Evolutionary conservation across 2,329 filamentous ascomycete genomes (phyloP).

Genomic region (Trichoderma breve): DNA sequence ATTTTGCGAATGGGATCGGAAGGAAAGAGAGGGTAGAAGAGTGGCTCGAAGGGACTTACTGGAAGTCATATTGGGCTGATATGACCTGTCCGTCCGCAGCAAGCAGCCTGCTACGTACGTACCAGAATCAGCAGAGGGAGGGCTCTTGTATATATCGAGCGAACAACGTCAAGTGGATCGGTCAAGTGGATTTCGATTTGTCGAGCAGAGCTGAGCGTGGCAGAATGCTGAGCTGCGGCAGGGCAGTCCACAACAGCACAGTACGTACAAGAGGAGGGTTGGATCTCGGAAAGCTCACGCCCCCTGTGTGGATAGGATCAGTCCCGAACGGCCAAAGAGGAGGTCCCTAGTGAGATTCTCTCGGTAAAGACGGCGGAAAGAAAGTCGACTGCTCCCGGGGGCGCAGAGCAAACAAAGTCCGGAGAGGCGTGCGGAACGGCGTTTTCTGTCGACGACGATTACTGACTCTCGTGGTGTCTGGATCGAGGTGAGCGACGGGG

Average conservation of each 20-base stretch:
- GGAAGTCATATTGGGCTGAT: constrained; percentile 44
- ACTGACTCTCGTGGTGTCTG: neutral
- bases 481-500: constrained; percentile 10
- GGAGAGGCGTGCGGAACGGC: neutral
- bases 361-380: constrained; percentile 11
- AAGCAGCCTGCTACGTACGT: constrained; percentile 31
- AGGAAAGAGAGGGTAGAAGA: constrained; percentile 38
- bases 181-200: neutral
- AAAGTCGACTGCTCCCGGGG: neutral
- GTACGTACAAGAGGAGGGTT: neutral
- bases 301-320: constrained; percentile 1
- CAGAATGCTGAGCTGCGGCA: neutral
- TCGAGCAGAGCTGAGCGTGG: neutral
- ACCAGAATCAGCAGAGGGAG: constrained; percentile 22
- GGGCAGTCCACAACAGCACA: neutral
- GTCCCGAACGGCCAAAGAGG: neutral
- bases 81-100: constrained; percentile 31
- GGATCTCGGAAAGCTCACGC: neutral
- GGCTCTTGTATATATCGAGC: constrained; percentile 17
- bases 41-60: constrained; percentile 45
- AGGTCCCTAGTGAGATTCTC: neutral
- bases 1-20: constrained; percentile 31
- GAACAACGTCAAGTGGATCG: constrained; percentile 12
- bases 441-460: constrained; percentile 1
- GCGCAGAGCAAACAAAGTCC: constrained; percentile 1